A percentile compares a stretch with the other conserved stretches of the same genome.
phyloP scores from a whole-genome alignment of 2,329 filamentous ascomycete species.

The Mariannaea sp. region DNA sequence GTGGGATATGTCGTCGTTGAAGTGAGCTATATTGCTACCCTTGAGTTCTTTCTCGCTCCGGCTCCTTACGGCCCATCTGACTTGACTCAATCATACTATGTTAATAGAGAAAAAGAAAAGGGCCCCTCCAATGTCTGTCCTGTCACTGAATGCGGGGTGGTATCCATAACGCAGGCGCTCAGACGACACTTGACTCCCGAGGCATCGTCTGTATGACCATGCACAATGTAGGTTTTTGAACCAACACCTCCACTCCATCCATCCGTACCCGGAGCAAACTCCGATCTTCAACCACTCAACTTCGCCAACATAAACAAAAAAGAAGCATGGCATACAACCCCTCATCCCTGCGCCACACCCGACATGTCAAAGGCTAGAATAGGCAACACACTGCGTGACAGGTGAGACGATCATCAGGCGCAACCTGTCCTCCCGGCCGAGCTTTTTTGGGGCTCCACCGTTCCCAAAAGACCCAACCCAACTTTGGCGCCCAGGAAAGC shows the following conservation, averaged over 20 bases:
- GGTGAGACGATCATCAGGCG: slow-evolving; percentile 7
- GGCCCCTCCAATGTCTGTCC: too few species aligned
- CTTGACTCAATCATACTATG: too few species aligned
- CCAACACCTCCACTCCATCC: background rate
- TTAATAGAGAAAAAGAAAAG: too few species aligned
- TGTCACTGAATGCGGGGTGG: slow-evolving; percentile 21
- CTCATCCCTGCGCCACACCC: background rate
- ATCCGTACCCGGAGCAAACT: background rate
- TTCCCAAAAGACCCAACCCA: too few species aligned
- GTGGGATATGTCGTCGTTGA: too few species aligned
- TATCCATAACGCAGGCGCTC: slow-evolving; percentile 22
- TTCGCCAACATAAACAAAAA: too few species aligned
- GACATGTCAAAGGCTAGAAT: slow-evolving; percentile 16
- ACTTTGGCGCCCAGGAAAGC: too few species aligned
- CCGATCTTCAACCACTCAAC: background rate
- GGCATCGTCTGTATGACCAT: background rate
- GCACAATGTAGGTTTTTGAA: background rate
- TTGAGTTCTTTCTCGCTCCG: slow-evolving; percentile 16
- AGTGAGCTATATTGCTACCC: slow-evolving; percentile 11
- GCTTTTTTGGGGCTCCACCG: too few species aligned
- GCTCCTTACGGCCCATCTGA: background rate
- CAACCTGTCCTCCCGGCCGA: background rate
- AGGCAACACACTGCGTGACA: slow-evolving; percentile 28
- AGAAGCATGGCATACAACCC: background rate
- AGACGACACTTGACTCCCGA: background rate